Base-by-base conservation (phyloP, 495 filamentous ascomycete species). In the Cudoniella acicularis region DNA sequence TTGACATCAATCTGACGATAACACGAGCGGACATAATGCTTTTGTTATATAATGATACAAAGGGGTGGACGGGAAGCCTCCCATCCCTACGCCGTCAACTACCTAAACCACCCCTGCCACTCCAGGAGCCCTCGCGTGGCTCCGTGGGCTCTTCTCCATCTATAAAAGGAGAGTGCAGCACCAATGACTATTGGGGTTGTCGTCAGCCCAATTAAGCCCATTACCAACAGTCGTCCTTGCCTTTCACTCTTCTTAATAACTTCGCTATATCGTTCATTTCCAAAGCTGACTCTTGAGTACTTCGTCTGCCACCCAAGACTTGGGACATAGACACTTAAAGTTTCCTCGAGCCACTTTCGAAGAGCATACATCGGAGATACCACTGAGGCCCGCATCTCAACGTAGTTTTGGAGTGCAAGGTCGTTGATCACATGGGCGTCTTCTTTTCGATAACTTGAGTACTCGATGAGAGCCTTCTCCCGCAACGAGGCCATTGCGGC, bases 391-490 rank as follows among this genome's bases (percentile, higher is more conserved):
- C 91, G 81, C 94, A 98, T 98, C 76, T 98, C 94, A 54, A 87
- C 74, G 70, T 96, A 98, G 66, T 98, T 98, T 26, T 87, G 79
- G 41, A 94, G 80, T 0, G 95, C 94, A 2, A 98, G 80, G 62
- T 96, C 90, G 61, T 96, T 96, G 74, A 98, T 97, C 1, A 91
- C 85, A 57, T 91, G 82, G 0, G 91, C 88, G 66, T 98, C 95
- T 0, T 81, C 77, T 0, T 81, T 79, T 13, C 94, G 85, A 42
- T 88, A 77, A 0, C 76, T 72, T 0, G 86, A 87, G 73, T 97
- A 98, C 47, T 82, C 84, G 16, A 79, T 73, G 46, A 98, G 78
- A 0, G 92, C 93, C 10, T 71, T 67, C 9, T 71, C 77, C 18
- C 84, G 75, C 22, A 72, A 22, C 18, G 55, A 26, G 9, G 17